These are phyloP conservation scores for Coniochaeta ligniaria DNA, from an alignment of 2,329 filamentous ascomycete genomes.

Conservation along the genomic window DNA sequence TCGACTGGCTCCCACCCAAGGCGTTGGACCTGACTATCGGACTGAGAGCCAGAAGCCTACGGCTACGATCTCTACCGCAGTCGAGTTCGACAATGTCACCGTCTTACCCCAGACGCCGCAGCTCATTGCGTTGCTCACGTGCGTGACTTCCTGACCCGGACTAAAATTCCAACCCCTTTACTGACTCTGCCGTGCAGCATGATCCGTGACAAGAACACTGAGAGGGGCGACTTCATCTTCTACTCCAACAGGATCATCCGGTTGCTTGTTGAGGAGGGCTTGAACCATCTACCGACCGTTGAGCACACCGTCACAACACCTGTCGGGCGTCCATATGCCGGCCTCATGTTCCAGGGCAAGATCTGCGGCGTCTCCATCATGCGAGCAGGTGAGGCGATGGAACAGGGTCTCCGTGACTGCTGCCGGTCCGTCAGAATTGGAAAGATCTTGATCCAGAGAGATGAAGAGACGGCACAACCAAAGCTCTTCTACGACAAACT, in stretches of 20 bases:
- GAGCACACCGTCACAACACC: slow-evolving; percentile 87
- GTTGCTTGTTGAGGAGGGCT: slow-evolving; percentile 88
- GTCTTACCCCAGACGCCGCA: slow-evolving; percentile 90
- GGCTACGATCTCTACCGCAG: slow-evolving; percentile 79
- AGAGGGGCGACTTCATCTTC: slow-evolving; percentile 96
- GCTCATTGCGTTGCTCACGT: slow-evolving; percentile 95
- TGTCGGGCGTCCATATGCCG: slow-evolving; percentile 79
- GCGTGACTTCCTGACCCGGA: slow-evolving; percentile 36
- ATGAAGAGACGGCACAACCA: slow-evolving; percentile 88
- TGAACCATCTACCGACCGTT: slow-evolving; percentile 92
- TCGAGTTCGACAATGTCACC: slow-evolving; percentile 80
- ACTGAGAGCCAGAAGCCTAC: slow-evolving; percentile 71
- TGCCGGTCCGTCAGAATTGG: slow-evolving; percentile 97
- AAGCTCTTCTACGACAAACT: slow-evolving; percentile 98
- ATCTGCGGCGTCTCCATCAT: slow-evolving; percentile 99
- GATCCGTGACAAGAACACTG: slow-evolving; percentile 86
- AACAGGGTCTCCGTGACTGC: slow-evolving; percentile 91
- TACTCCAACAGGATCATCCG: slow-evolving; percentile 98
- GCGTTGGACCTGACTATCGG: slow-evolving; percentile 74
- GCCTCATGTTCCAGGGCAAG: slow-evolving; percentile 93
- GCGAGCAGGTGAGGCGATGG: slow-evolving; percentile 97
- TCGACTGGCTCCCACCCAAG: slow-evolving; percentile 40
- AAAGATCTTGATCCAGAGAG: slow-evolving; percentile 95
- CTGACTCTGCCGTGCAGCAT: slow-evolving; percentile 51
- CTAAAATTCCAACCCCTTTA: not conserved